Evolutionary conservation across 129 eudicot genomes (phyloP).

Genomic region (Helichrysum umbraculigerum): DNA sequence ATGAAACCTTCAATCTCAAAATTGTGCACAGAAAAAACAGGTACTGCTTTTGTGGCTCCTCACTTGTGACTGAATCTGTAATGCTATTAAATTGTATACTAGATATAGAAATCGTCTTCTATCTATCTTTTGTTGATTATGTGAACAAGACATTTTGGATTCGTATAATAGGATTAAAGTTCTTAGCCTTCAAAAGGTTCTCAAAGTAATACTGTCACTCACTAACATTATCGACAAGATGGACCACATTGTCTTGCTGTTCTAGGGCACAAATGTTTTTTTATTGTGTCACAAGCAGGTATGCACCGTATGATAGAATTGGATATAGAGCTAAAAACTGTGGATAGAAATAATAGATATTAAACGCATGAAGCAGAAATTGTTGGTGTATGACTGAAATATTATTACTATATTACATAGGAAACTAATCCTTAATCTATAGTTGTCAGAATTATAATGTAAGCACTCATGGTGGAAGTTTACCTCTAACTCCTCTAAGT

Average conservation of each 20-base stretch:
- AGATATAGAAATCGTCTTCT: background rate
- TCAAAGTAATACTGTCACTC: background rate
- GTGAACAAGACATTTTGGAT: background rate
- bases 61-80: slow-evolving; percentile 10
- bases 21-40: slow-evolving; percentile 98
- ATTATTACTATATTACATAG: background rate
- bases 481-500: background rate
- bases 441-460: background rate
- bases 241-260: slow-evolving; percentile 1
- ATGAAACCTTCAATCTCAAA: slow-evolving; percentile 91
- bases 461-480: background rate
- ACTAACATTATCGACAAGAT: slow-evolving; percentile 11
- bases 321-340: slow-evolving; percentile 1
- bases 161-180: background rate
- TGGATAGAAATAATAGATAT: background rate
- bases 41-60: slow-evolving; percentile 36
- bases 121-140: slow-evolving; percentile 4
- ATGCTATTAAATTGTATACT: slow-evolving; percentile 6
- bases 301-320: slow-evolving; percentile 5
- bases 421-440: background rate
- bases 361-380: slow-evolving; percentile 1
- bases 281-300: background rate
- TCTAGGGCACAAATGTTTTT: background rate
- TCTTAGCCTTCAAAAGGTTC: background rate
- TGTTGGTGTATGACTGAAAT: background rate